Conservation (phyloP, 441 rosid genomes). For the Populus hybrid region DNA sequence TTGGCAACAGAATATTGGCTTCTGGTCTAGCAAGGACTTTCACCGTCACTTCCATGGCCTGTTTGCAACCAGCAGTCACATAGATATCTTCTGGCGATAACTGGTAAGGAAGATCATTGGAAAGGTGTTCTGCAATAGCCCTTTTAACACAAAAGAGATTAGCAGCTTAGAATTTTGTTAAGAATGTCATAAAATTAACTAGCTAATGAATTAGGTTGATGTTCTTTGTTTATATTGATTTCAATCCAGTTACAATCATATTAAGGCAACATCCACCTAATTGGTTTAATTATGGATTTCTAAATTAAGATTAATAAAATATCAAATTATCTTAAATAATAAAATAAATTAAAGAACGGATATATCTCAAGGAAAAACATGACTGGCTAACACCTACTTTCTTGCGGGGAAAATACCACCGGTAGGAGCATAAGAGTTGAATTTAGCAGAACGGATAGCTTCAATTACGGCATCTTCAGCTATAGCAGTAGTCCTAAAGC, state of each 20-base stretch:
- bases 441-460: slow-evolving; percentile 47
- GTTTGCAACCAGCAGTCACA: slow-evolving; percentile 49
- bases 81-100: slow-evolving; percentile 49
- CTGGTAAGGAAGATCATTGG: slow-evolving; percentile 42
- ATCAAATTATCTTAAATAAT: not conserved
- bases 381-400: not conserved
- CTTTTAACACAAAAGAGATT: slow-evolving; percentile 19
- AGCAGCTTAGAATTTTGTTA: not conserved
- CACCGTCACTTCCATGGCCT: slow-evolving; percentile 43
- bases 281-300: not conserved
- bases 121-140: slow-evolving; percentile 61
- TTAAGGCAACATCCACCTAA: not conserved
- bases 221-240: not conserved
- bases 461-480: slow-evolving; percentile 63
- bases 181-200: not conserved
- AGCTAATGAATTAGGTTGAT: not conserved
- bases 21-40: slow-evolving; percentile 41
- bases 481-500: slow-evolving; percentile 44
- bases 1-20: slow-evolving; percentile 55
- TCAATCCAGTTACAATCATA: not conserved
- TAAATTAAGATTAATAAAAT: not conserved
- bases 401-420: slow-evolving; percentile 41
- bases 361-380: not conserved
- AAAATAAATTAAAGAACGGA: too few relatives aligned
- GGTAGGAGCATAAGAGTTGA: slow-evolving; percentile 42